Evolutionary conservation across 108 stramenopile species (phyloP).

Genomic region (Fragilariopsis cylindrus): DNA sequence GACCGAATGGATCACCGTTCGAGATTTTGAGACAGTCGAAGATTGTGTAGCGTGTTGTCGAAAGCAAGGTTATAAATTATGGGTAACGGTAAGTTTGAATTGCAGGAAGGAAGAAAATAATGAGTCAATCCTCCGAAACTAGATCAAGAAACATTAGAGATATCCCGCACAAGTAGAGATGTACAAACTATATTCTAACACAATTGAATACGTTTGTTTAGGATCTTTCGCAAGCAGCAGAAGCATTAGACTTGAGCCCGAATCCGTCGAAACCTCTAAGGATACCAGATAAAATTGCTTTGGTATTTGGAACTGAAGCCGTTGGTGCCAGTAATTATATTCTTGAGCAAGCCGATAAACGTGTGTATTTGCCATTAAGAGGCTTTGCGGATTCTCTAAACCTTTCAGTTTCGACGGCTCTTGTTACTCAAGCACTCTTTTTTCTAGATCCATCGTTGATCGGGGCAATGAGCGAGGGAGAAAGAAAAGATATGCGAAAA

Average conservation of each 20-base stretch:
- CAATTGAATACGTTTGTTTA: background rate
- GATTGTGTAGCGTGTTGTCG: slow-evolving; percentile 67
- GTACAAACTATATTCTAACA: too few relatives aligned
- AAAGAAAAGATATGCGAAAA: slow-evolving; percentile 56
- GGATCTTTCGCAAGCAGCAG: slow-evolving; percentile 81
- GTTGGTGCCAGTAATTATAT: slow-evolving; percentile 85
- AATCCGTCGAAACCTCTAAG: background rate
- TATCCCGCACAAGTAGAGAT: too few relatives aligned
- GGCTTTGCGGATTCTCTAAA: slow-evolving; percentile 94
- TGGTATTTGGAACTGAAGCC: slow-evolving; percentile 91
- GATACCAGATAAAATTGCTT: slow-evolving; percentile 84
- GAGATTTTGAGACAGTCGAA: slow-evolving; percentile 65
- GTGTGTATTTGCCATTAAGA: slow-evolving; percentile 87
- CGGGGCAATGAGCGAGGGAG: slow-evolving; percentile 60
- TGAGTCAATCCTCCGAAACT: too few relatives aligned
- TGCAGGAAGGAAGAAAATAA: background rate
- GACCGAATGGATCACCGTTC: slow-evolving; percentile 83
- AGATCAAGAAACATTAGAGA: too few relatives aligned
- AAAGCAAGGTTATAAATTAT: slow-evolving; percentile 60
- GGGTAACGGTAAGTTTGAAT: slow-evolving; percentile 59
- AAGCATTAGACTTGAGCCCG: slow-evolving; percentile 41
- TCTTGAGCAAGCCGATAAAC: slow-evolving; percentile 67
- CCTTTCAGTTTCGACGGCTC: slow-evolving; percentile 84
- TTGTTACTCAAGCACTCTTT: slow-evolving; percentile 84
- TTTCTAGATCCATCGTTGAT: slow-evolving; percentile 67